A percentile compares a stretch with the other conserved stretches of the same genome.
phyloP scores from a whole-genome alignment of 441 rosid species.

The Codiaeum variegatum region DNA sequence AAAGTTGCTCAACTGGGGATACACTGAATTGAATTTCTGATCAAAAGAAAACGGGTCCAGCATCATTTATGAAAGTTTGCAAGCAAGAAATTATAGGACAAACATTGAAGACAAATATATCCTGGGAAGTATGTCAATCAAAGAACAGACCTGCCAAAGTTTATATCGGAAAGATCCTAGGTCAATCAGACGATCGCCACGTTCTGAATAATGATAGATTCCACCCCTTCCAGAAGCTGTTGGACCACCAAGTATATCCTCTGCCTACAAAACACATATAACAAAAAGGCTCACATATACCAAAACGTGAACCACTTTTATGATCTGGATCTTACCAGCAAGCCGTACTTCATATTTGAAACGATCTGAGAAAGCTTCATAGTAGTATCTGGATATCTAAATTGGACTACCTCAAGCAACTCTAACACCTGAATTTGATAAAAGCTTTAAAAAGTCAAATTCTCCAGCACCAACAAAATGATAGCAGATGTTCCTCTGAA shows the following conservation, averaged over 20 bases:
- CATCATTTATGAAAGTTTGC: constrained; percentile 18
- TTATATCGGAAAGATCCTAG: constrained; percentile 71
- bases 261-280: constrained; percentile 47
- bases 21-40: constrained; percentile 68
- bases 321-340: constrained; percentile 52
- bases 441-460: constrained; percentile 20
- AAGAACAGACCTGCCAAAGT: constrained; percentile 77
- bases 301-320: background rate
- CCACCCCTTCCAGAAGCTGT: constrained; percentile 72
- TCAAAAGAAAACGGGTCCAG: constrained; percentile 22
- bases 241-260: constrained; percentile 75
- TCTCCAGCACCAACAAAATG: constrained; percentile 16
- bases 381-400: constrained; percentile 80
- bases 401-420: constrained; percentile 85
- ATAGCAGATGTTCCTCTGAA: constrained; percentile 15
- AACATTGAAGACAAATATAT: constrained; percentile 11
- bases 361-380: constrained; percentile 65
- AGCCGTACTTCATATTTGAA: constrained; percentile 60
- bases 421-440: constrained; percentile 61
- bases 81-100: constrained; percentile 1
- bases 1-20: constrained; percentile 59
- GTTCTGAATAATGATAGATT: constrained; percentile 82
- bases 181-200: constrained; percentile 93
- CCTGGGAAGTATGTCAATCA: constrained; percentile 6
- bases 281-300: constrained; percentile 12